These are phyloP conservation scores for Spathaspora sp. DNA, from an alignment of 1,139 yeast species.

Conservation along the genomic window DNA sequence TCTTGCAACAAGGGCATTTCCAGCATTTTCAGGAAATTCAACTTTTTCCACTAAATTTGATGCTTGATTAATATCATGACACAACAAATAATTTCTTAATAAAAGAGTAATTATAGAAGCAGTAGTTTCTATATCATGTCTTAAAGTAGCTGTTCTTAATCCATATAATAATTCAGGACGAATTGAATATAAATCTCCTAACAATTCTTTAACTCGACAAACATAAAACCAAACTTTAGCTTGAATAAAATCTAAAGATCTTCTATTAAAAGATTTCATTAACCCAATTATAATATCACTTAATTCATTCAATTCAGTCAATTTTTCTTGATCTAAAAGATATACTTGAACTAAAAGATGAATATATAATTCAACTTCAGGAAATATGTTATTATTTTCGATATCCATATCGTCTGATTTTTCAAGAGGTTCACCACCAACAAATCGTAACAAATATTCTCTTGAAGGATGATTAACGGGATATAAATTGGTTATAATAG, in stretches of 20 bases:
- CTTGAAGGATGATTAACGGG: conserved; percentile 31
- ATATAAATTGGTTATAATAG: conserved; percentile 55
- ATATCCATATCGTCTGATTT: conserved; percentile 17
- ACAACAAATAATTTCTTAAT: conserved; percentile 72
- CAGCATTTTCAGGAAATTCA: conserved; percentile 81
- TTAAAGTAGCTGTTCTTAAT: conserved; percentile 83
- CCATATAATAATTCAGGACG: conserved; percentile 71
- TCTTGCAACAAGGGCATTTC: conserved; percentile 88
- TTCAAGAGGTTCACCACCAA: conserved; percentile 24
- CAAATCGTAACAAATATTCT: conserved; percentile 41
- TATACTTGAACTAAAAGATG: conserved; percentile 78
- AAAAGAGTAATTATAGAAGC: conserved; percentile 83
- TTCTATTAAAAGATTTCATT: conserved; percentile 66
- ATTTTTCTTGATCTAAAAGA: conserved; percentile 62
- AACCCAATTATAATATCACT: conserved; percentile 55
- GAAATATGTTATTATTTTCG: conserved; percentile 21
- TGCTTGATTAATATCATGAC: conserved; percentile 86
- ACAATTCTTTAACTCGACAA: conserved; percentile 72
- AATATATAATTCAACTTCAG: conserved; percentile 79
- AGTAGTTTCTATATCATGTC: conserved; percentile 91
- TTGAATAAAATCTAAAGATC: conserved; percentile 81
- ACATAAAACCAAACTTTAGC: conserved; percentile 95
- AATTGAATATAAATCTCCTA: conserved; percentile 56
- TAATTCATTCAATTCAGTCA: conserved; percentile 50
- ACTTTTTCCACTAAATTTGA: conserved; percentile 86